These are phyloP conservation scores for Persicaria maculosa DNA, from an alignment of 148 eudicot species.

Conservation along the genomic window DNA sequence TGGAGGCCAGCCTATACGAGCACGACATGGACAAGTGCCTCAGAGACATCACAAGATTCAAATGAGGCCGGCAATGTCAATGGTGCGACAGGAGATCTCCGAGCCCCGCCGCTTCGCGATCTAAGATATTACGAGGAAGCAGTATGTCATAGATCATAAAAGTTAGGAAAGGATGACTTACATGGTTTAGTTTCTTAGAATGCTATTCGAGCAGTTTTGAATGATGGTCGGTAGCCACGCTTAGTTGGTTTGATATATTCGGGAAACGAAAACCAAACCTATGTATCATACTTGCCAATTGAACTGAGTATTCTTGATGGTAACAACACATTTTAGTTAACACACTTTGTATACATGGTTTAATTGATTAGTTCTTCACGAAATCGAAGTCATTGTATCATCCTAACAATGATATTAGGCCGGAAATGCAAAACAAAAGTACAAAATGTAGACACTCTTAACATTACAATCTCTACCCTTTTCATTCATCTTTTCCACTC, in stretches of 20 bases:
- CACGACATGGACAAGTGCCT: conserved; percentile 33
- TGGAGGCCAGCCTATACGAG: conserved; percentile 46
- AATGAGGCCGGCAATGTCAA: conserved; percentile 17
- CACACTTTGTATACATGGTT: too few species aligned
- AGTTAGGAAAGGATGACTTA: conserved; percentile 63
- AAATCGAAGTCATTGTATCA: too few species aligned
- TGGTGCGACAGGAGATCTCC: conserved; percentile 28
- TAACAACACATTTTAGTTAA: too few species aligned
- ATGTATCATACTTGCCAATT: not conserved
- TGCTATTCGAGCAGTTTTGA: not conserved
- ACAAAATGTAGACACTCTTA: too few species aligned
- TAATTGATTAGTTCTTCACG: too few species aligned
- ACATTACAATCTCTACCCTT: too few species aligned
- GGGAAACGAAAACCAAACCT: not conserved
- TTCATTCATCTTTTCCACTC: too few species aligned
- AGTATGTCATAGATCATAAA: conserved; percentile 45
- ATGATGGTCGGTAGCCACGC: not conserved
- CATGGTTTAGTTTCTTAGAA: conserved; percentile 5
- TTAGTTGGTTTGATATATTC: not conserved
- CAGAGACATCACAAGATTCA: conserved; percentile 35
- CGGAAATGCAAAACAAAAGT: too few species aligned
- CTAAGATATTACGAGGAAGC: conserved; percentile 19
- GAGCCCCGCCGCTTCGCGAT: conserved; percentile 49
- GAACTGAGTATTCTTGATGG: too few species aligned
- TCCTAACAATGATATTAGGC: too few species aligned